These are phyloP conservation scores for Solanum infundibuliforme DNA, from an alignment of 257 asterid genomes.

Conservation along the genomic window DNA sequence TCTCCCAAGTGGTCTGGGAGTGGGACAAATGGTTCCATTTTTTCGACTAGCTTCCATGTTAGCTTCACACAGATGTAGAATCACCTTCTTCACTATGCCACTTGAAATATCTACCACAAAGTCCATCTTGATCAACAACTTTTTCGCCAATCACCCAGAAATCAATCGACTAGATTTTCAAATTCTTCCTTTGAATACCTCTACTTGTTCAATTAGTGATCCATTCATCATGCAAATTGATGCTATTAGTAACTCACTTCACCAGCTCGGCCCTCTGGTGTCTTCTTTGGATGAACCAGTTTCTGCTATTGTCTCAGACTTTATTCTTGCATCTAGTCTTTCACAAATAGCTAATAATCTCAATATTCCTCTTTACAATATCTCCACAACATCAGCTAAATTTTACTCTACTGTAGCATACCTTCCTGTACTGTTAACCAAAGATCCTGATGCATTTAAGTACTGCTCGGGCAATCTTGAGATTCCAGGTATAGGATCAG, in stretches of 20 bases:
- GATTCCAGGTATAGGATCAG: constrained; percentile 18
- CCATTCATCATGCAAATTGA: constrained; percentile 16
- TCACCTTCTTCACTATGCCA: constrained; percentile 17
- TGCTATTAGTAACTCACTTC: constrained; percentile 7
- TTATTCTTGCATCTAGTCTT: constrained; percentile 13
- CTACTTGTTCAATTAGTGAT: not conserved
- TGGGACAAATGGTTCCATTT: constrained; percentile 14
- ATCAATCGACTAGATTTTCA: constrained; percentile 21
- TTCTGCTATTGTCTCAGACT: constrained; percentile 26
- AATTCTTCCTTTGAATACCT: not conserved
- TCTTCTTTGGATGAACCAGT: constrained; percentile 1
- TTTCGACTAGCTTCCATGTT: constrained; percentile 20
- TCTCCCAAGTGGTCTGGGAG: constrained; percentile 23
- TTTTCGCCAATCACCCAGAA: constrained; percentile 11
- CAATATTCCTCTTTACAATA: constrained; percentile 10
- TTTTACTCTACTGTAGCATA: constrained; percentile 14
- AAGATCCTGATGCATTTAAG: constrained; percentile 4
- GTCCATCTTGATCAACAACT: not conserved
- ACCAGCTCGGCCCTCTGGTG: constrained; percentile 7
- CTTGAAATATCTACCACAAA: not conserved
- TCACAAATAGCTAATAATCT: constrained; percentile 10
- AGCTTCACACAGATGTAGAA: constrained; percentile 8
- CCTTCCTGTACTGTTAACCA: constrained; percentile 11
- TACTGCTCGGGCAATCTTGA: not conserved
- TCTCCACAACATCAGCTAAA: constrained; percentile 30